Evolutionary conservation across 1,284 basidiomycete species (phyloP).

Genomic region (Tausonia pullulans): DNA sequence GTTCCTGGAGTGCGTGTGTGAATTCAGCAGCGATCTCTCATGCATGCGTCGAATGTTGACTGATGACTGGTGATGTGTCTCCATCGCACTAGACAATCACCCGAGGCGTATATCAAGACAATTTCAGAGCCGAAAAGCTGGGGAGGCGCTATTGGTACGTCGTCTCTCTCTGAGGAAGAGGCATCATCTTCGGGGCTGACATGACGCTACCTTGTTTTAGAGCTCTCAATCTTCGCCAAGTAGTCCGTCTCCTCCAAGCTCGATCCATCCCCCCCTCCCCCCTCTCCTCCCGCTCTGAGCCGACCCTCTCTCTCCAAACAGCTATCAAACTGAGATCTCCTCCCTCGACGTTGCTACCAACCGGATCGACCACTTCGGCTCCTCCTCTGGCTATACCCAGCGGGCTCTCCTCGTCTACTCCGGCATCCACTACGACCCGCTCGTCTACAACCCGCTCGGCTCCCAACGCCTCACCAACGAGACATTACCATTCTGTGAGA

Average conservation of each 20-base stretch:
- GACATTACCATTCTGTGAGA: conserved; percentile 66
- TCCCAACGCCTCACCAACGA: conserved; percentile 55
- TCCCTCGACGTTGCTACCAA: conserved; percentile 87
- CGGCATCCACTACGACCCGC: conserved; percentile 67
- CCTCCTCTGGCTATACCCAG: conserved; percentile 38
- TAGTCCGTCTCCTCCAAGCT: conserved; percentile 34
- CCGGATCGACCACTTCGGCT: conserved; percentile 70
- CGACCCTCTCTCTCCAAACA: conserved; percentile 14
- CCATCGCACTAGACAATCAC: conserved; percentile 44
- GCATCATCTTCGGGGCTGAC: not conserved
- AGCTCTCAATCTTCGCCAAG: conserved; percentile 55
- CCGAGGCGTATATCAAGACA: conserved; percentile 62
- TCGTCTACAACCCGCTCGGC: conserved; percentile 41
- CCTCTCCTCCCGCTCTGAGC: not conserved
- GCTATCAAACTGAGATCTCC: conserved; percentile 68
- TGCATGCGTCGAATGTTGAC: not conserved
- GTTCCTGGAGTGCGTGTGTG: conserved; percentile 9
- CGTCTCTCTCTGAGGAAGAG: conserved; percentile 6
- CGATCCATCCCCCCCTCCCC: not conserved
- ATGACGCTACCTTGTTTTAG: not conserved
- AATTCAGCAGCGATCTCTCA: not conserved
- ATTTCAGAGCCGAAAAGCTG: conserved; percentile 70
- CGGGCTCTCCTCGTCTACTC: conserved; percentile 65
- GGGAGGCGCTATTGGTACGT: conserved; percentile 71
- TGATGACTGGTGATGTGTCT: not conserved